Evolutionary conservation across 148 eudicot species (phyloP).

Genomic region (Chenopodium berlandieri): DNA sequence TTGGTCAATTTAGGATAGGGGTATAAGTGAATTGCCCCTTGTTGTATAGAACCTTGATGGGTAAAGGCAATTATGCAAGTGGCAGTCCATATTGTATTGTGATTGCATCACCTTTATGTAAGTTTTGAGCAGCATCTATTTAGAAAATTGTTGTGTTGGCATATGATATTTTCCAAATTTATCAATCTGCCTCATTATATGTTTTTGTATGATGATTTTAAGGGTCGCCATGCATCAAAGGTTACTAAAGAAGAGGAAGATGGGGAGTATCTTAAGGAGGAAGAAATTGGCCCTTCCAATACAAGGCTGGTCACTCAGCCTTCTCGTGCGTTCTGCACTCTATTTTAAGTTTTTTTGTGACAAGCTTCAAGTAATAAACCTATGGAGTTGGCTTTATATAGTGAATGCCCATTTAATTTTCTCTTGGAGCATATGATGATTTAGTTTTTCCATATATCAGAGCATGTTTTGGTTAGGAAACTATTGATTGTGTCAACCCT

Average conservation of each 20-base stretch:
- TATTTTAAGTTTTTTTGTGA: neutral
- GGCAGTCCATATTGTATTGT: neutral
- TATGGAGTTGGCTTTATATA: neutral
- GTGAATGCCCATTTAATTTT: too few species aligned
- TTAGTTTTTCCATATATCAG: neutral
- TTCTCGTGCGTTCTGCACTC: conserved; percentile 52
- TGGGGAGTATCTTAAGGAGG: conserved; percentile 89
- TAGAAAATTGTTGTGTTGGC: neutral
- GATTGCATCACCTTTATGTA: neutral
- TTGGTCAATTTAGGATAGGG: neutral
- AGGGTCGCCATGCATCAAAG: conserved; percentile 97
- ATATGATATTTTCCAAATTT: neutral
- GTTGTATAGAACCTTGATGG: neutral
- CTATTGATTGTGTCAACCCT: neutral
- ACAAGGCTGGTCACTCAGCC: conserved; percentile 89
- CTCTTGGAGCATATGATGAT: neutral
- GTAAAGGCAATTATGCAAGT: too few species aligned
- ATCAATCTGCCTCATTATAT: neutral
- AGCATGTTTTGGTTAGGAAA: neutral
- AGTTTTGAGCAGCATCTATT: neutral
- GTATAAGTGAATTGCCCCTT: neutral
- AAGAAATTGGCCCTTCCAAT: conserved; percentile 83
- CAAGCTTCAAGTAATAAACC: neutral
- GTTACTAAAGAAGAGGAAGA: conserved; percentile 97
- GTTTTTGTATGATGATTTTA: conserved; percentile 22